Evolutionary conservation across 345 rosid species (phyloP), one percentile per base, ranked within the genome.

Genomic region (Arabis alpina): DNA sequence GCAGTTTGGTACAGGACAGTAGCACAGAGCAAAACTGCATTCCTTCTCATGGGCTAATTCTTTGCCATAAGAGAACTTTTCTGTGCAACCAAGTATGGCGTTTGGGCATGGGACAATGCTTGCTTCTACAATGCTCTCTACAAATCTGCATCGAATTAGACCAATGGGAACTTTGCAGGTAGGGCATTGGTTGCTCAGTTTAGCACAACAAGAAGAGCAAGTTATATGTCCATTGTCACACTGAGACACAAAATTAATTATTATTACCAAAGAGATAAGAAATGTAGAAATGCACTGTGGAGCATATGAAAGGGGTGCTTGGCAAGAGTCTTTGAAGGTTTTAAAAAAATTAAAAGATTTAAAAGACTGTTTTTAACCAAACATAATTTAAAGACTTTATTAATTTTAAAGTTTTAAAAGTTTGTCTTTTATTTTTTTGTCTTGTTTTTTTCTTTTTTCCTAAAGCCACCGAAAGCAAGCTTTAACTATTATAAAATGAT

Each of bases 221-320:
- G 61, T 41, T 41, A 66, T 6, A 54, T 54, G 61, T 36, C 71
- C 71, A 66, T 54, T 66, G 11, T 27, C 52, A 54, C 61, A 66
- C 71, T 66, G 50, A 5, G 7, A 2, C n/a, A n/a, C n/a, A n/a
- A n/a, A 56, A 2, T 2, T 9, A 34, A 13, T 56, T 23, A 1
- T 8, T 9, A 10, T 49, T 34, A n/a, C n/a, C n/a, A n/a, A n/a
- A n/a, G n/a, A n/a, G n/a, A n/a, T n/a, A 34, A 6, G 7, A 2
- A 7, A 34, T n/a, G n/a, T n/a, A n/a, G n/a, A 34, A 34, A 8
- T 8, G 37, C 37, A 34, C 7, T 6, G 37, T 34, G 8, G 9
- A 6, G 1, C 37, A 6, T 34, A n/a, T n/a, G n/a, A n/a, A n/a
- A n/a, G n/a, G n/a, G n/a, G n/a, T n/a, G n/a, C n/a, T n/a, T n/a